A percentile compares a stretch with the other conserved stretches of the same genome.
phyloP scores from a whole-genome alignment of 2,329 filamentous ascomycete genomes.

The Eutypella sp. region DNA sequence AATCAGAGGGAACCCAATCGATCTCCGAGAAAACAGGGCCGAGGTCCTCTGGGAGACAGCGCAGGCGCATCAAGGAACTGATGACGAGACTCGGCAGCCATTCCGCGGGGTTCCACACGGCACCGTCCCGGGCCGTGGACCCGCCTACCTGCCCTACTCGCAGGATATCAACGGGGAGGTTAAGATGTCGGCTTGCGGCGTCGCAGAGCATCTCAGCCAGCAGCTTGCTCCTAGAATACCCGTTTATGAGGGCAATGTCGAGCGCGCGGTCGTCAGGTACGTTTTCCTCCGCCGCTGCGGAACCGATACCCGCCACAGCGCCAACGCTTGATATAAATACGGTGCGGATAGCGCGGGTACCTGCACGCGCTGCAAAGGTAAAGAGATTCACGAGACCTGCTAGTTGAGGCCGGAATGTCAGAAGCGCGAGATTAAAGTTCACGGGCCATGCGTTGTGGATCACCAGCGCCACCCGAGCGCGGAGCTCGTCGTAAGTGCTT shows the following conservation, averaged over 20 bases:
- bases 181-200: neutral
- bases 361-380: neutral
- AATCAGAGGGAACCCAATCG: neutral
- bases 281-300: neutral
- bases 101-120: conserved; percentile 32
- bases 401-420: conserved; percentile 41
- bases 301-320: neutral
- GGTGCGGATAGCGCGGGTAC: neutral
- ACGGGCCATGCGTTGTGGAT: conserved; percentile 47
- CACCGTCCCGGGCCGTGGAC: neutral
- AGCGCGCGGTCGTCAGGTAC: neutral
- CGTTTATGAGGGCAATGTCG: too few relatives aligned
- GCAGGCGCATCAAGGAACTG: conserved; percentile 28
- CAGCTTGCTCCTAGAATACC: neutral
- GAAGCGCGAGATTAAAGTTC: conserved; percentile 44
- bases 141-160: neutral
- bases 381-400: conserved; percentile 37
- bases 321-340: neutral
- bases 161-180: neutral
- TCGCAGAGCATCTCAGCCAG: neutral
- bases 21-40: conserved; percentile 15
- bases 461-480: conserved; percentile 30
- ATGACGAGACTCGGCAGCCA: conserved; percentile 34
- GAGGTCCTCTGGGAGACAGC: conserved; percentile 29
- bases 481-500: conserved; percentile 23